Evolutionary conservation across 225 moss, liverwort and hornwort species (phyloP).

Genomic region (Lunularia cruciata): DNA sequence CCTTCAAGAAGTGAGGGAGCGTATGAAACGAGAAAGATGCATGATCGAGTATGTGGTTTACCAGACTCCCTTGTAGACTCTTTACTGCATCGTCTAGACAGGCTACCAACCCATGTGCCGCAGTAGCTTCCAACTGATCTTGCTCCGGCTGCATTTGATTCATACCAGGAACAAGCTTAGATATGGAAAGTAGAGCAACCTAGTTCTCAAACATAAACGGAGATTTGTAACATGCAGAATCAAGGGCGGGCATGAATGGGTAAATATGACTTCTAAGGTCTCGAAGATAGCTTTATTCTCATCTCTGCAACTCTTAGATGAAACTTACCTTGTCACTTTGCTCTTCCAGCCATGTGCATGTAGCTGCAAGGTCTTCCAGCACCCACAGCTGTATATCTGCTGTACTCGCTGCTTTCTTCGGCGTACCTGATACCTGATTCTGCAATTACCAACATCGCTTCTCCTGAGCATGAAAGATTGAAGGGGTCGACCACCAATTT

Average conservation of each 20-base stretch:
- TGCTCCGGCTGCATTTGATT: constrained; percentile 57
- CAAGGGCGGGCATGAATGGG: too few species aligned
- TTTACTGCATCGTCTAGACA: constrained; percentile 75
- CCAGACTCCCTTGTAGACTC: constrained; percentile 62
- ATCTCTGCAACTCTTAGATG: not conserved
- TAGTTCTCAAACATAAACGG: too few species aligned
- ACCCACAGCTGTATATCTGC: constrained; percentile 73
- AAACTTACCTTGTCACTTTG: constrained; percentile 54
- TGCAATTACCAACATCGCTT: not conserved
- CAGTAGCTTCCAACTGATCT: constrained; percentile 59
- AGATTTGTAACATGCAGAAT: too few species aligned
- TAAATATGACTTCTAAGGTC: too few species aligned
- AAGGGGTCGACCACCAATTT: not conserved
- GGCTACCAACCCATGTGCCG: constrained; percentile 76
- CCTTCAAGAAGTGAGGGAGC: too few species aligned
- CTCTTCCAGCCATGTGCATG: constrained; percentile 63
- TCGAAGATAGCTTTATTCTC: too few species aligned
- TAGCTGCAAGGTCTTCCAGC: constrained; percentile 59
- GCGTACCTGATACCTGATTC: constrained; percentile 8
- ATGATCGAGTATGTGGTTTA: constrained; percentile 9
- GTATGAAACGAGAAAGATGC: not conserved
- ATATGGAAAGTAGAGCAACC: too few species aligned
- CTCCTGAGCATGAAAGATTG: not conserved
- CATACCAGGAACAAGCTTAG: not conserved
- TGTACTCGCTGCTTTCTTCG: constrained; percentile 28